Percentiles rank a stretch among this genome's conserved stretches.
Evolutionary conservation across 2,329 filamentous ascomycete species (phyloP).

Genomic region (Aspergillus piperis): DNA sequence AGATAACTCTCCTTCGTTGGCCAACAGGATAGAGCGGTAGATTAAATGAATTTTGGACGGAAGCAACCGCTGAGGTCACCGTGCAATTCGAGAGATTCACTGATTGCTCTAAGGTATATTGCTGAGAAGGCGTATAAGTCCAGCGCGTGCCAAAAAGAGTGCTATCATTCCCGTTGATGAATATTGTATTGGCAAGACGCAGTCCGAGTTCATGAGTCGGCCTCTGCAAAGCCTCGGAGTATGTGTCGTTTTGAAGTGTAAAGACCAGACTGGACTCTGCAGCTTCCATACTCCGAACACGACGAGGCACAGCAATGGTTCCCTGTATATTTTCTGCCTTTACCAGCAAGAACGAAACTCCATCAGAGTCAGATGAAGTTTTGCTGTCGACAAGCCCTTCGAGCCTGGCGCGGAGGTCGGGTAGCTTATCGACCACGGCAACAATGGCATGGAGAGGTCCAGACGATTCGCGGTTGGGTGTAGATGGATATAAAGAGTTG

Average conservation of each 20-base stretch:
- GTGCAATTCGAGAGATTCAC: slow-evolving; percentile 36
- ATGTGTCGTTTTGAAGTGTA: slow-evolving; percentile 20
- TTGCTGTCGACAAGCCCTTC: not conserved
- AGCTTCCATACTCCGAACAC: slow-evolving; percentile 30
- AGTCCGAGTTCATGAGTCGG: slow-evolving; percentile 38
- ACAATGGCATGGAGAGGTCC: slow-evolving; percentile 31
- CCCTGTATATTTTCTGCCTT: slow-evolving; percentile 29
- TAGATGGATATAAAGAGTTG: slow-evolving; percentile 26
- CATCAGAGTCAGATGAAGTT: slow-evolving; percentile 30
- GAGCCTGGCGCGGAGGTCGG: slow-evolving; percentile 17
- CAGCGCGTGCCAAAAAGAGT: slow-evolving; percentile 43
- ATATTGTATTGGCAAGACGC: slow-evolving; percentile 46
- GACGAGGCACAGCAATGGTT: slow-evolving; percentile 31
- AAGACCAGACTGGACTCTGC: slow-evolving; percentile 38
- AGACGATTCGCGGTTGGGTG: slow-evolving; percentile 8
- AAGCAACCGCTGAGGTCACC: slow-evolving; percentile 22
- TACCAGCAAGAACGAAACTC: slow-evolving; percentile 37
- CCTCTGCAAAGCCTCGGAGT: not conserved
- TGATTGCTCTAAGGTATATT: slow-evolving; percentile 28
- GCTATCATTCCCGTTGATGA: slow-evolving; percentile 44
- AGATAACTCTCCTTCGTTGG: slow-evolving; percentile 39
- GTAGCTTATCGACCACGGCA: slow-evolving; percentile 42
- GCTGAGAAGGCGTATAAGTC: slow-evolving; percentile 26
- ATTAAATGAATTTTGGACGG: slow-evolving; percentile 23
- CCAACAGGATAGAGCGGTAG: slow-evolving; percentile 42